Base-by-base conservation (phyloP, 768 basidiomycete genomes). In the Mycena latifolia region DNA sequence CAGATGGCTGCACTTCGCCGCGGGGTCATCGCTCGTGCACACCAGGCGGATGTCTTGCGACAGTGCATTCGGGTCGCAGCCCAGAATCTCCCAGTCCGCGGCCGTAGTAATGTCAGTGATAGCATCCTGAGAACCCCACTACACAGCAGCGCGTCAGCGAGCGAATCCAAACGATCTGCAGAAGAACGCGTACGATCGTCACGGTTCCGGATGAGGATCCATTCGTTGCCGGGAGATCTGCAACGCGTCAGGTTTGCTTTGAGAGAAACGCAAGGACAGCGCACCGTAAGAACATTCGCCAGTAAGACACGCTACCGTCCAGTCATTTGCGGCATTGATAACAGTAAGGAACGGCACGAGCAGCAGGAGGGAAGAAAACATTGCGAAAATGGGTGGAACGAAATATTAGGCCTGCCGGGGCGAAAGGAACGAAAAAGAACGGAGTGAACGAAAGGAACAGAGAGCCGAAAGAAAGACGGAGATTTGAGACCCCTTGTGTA, bases 91-190 rank as follows among this genome's bases (percentile, higher is more conserved):
- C 81, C 82, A 83, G 35, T 79, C 80, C 20, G 80, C 81, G 31
- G 80, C 81, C 10, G 69, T 15, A 3, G 82, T 83, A 50, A 83
- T 77, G 60, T 83, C 81, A 1, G 79, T 75, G 41, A 82, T 76
- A 2, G 75, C 70, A 35, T 71, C 61, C 7, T 59, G 33, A 5
- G 72, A 66, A 8, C 73, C 73, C 74, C 73, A 76, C 72, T 74
- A 43, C 10, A 18, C 24, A 43, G 39, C 33, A n/a, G 15, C 17
- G 47, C 17, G 51, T 53, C 43, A 48, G n/a, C 47, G 7, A 28
- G 24, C 6, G 43, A 8, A 7, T n/a, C n/a, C n/a, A n/a, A n/a
- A n/a, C n/a, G n/a, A n/a, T n/a, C n/a, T n/a, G 41, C 31, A 45
- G 31, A 20, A 35, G 6, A 28, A 2, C 5, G 1, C 62, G 28